A percentile compares a stretch with the other conserved stretches of the same genome.
Evolutionary conservation across 2,329 filamentous ascomycete genomes (phyloP).

Genomic region (Emergomyces orientalis): DNA sequence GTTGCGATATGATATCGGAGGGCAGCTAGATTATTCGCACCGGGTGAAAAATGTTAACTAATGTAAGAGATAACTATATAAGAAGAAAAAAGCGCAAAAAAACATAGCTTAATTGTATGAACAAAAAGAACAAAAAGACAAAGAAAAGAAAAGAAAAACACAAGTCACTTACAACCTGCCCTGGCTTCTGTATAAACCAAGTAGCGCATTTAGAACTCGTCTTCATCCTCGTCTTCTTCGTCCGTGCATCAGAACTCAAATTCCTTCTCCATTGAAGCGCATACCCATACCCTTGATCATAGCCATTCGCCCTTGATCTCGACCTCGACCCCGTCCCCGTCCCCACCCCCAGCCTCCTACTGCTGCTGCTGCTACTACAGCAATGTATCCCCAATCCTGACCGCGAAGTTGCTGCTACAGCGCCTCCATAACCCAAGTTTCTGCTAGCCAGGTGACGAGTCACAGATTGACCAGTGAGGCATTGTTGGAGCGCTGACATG

Average conservation of each 20-base stretch:
- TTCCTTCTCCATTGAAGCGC: not conserved
- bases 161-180: not conserved
- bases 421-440: not conserved
- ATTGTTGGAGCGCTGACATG: conserved; percentile 1
- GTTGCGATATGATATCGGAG: conserved; percentile 24
- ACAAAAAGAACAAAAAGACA: not conserved
- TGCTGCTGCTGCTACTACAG: not conserved
- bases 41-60: not conserved
- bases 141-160: not conserved
- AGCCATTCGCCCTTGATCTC: not conserved
- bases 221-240: not conserved
- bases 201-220: not conserved
- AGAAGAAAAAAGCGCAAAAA: not conserved
- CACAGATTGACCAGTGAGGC: not conserved
- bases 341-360: not conserved
- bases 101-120: not conserved
- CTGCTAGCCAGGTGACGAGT: not conserved
- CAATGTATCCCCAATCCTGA: not conserved
- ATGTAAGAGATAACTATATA: not conserved
- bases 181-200: conserved; percentile 3
- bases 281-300: not conserved
- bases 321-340: not conserved
- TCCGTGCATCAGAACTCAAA: not conserved
- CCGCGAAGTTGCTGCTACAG: not conserved
- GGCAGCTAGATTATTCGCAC: conserved; percentile 18